phyloP scores from a whole-genome alignment of 352 stramenopile species.

The Globisporangium barbulae region DNA sequence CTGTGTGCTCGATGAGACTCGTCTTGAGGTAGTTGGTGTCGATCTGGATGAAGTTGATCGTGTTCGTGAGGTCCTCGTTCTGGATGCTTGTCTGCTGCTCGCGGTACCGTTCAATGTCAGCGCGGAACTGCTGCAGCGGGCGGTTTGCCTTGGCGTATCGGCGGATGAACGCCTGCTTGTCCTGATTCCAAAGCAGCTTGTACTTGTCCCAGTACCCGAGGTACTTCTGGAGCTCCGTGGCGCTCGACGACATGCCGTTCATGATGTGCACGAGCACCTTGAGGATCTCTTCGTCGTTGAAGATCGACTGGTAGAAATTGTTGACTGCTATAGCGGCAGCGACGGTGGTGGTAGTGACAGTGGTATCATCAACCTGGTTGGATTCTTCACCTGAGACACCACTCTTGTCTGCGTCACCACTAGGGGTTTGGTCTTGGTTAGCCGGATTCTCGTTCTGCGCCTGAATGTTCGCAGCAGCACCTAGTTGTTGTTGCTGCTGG shows the following conservation, averaged over 20 bases:
- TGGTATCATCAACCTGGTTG: neutral
- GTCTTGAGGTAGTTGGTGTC: slow-evolving; percentile 93
- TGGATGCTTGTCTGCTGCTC: slow-evolving; percentile 91
- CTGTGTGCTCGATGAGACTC: slow-evolving; percentile 88
- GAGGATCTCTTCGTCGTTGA: slow-evolving; percentile 94
- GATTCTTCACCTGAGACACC: slow-evolving; percentile 1
- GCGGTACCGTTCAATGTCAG: slow-evolving; percentile 90
- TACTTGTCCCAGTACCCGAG: slow-evolving; percentile 95
- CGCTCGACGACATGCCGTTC: slow-evolving; percentile 94
- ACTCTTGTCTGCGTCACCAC: slow-evolving; percentile 3
- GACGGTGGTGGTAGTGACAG: neutral
- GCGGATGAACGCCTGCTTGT: slow-evolving; percentile 94
- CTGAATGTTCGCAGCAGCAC: slow-evolving; percentile 22
- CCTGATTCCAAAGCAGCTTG: slow-evolving; percentile 92
- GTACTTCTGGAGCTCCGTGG: slow-evolving; percentile 94
- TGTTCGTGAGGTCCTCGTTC: slow-evolving; percentile 90
- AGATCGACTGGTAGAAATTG: slow-evolving; percentile 94
- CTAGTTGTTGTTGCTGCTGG: slow-evolving; percentile 15
- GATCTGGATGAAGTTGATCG: slow-evolving; percentile 95
- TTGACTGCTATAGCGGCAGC: slow-evolving; percentile 20
- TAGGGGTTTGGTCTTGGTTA: neutral
- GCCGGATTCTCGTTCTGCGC: slow-evolving; percentile 6
- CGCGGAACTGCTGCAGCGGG: slow-evolving; percentile 90
- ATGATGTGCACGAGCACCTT: slow-evolving; percentile 95
- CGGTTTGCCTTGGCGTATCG: slow-evolving; percentile 94